Base-by-base conservation (phyloP, 2,329 filamentous ascomycete species). In the Stemphylium beticola region DNA sequence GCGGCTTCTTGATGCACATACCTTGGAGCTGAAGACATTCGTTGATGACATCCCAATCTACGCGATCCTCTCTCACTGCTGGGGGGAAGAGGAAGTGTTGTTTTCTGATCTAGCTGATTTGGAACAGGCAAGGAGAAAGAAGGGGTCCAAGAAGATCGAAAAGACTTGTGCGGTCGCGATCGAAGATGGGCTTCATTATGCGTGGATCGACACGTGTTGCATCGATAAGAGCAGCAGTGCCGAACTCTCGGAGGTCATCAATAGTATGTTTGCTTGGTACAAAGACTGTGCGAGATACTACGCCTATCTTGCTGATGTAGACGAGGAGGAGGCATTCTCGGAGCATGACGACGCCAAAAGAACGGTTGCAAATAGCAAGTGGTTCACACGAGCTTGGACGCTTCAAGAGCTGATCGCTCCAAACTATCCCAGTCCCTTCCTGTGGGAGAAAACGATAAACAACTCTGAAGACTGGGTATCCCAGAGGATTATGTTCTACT, bases 211-310 rank as follows among this genome's bases (percentile, higher is more conserved):
- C 20, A 64, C 58, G 1, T 67, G 61, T 14, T 64, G 64, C 22
- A 67, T 68, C n/a, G 58, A 67, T n/a, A 65, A 24, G 18, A 53
- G 33, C 3, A 63, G 57, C 2, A 62, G 47, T 9, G 55, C 56
- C 10, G 55, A 64, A 18, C 46, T 63, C 2, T 59, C 55, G 1
- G 55, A 61, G 15, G 60, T 58, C 7, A 63, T 63, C 32, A 58
- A 65, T 29, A 61, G 22, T 1, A 58, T 64, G 58, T 65, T 62
- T 11, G n/a, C 45, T 1, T 68, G 59, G 56, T 68, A 69, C 10
- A 44, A 33, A 24, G 22, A 24, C 22, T 24, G 4, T 7, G 6
- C 22, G 22, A 24, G 22, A 24, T 24, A 7, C 22, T 24, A 24
- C 22, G 6, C 22, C 22, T 24, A 24, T 7, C 22, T 24, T 24